These are phyloP conservation scores for Polytrichum formosum DNA, from an alignment of 225 moss, liverwort and hornwort species.

Conservation along the genomic window DNA sequence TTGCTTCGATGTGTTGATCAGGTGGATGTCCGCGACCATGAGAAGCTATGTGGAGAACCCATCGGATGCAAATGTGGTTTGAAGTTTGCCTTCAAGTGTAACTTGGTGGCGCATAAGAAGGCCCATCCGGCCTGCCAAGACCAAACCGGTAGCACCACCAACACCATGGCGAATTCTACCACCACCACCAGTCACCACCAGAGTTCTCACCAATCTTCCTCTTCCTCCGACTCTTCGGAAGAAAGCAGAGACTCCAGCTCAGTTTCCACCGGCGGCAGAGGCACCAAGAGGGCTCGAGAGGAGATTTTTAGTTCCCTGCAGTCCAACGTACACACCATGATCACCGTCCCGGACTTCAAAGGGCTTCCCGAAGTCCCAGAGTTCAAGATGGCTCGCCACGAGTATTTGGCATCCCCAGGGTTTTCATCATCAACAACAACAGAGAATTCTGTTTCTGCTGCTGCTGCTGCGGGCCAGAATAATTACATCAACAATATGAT, in stretches of 20 bases:
- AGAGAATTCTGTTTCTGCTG: background rate
- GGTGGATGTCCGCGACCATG: conserved; percentile 91
- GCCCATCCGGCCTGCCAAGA: conserved; percentile 82
- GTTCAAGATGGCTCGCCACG: conserved; percentile 36
- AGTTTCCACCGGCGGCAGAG: conserved; percentile 5
- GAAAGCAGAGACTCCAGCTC: conserved; percentile 13
- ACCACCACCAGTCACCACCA: background rate
- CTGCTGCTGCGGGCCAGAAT: too few species aligned
- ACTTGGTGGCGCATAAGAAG: conserved; percentile 90
- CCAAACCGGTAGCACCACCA: conserved; percentile 12
- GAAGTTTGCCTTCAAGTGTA: conserved; percentile 96
- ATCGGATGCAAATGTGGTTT: conserved; percentile 90
- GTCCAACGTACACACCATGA: conserved; percentile 28
- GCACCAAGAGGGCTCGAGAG: conserved; percentile 28
- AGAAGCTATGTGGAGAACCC: conserved; percentile 86
- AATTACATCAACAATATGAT: too few species aligned
- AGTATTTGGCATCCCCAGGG: background rate
- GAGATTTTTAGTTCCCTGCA: conserved; percentile 14
- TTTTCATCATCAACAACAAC: conserved; percentile 14
- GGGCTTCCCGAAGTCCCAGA: conserved; percentile 40
- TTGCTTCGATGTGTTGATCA: conserved; percentile 4
- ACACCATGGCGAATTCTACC: conserved; percentile 12
- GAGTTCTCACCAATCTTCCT: conserved; percentile 15
- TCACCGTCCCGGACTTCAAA: conserved; percentile 36
- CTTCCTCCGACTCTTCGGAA: conserved; percentile 33